phyloP scores from a whole-genome alignment of 129 eudicot genomes.

The Calendula officinalis region DNA sequence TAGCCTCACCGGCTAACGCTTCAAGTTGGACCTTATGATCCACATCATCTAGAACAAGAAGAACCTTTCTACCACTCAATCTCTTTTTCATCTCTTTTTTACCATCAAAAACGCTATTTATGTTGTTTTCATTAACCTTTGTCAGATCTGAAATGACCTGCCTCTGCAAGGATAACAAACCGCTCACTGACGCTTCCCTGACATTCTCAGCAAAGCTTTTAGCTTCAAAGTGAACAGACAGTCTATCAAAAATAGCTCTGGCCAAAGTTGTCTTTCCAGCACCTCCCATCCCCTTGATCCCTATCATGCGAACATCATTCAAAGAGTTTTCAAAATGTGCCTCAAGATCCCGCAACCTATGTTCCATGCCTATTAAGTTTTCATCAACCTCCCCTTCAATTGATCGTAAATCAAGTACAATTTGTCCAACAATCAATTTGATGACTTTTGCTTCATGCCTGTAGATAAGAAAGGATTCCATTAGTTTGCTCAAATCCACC shows the following conservation, averaged over 20 bases:
- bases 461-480: not conserved
- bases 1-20: not conserved
- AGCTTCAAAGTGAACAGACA: not conserved
- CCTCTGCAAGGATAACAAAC: slow-evolving; percentile 5
- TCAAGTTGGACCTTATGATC: not conserved
- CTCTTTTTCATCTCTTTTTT: not conserved
- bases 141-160: slow-evolving; percentile 12
- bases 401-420: too few species aligned
- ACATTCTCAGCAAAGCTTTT: slow-evolving; percentile 6
- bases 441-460: slow-evolving; percentile 3
- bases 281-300: slow-evolving; percentile 20
- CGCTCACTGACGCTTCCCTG: slow-evolving; percentile 6
- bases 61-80: not conserved
- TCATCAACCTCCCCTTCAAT: not conserved
- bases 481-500: not conserved
- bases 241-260: not conserved
- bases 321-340: too few species aligned
- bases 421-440: not conserved
- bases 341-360: not conserved
- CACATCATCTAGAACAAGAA: slow-evolving; percentile 26
- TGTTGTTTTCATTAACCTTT: too few species aligned
- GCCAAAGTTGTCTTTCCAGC: slow-evolving; percentile 12
- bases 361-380: slow-evolving; percentile 3
- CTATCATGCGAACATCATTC: slow-evolving; percentile 8
- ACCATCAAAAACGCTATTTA: slow-evolving; percentile 13